A percentile compares a stretch with the other conserved stretches of the same genome.
Evolutionary conservation across 1,284 basidiomycete genomes (phyloP).

Genomic region (Puccinia polysora): DNA sequence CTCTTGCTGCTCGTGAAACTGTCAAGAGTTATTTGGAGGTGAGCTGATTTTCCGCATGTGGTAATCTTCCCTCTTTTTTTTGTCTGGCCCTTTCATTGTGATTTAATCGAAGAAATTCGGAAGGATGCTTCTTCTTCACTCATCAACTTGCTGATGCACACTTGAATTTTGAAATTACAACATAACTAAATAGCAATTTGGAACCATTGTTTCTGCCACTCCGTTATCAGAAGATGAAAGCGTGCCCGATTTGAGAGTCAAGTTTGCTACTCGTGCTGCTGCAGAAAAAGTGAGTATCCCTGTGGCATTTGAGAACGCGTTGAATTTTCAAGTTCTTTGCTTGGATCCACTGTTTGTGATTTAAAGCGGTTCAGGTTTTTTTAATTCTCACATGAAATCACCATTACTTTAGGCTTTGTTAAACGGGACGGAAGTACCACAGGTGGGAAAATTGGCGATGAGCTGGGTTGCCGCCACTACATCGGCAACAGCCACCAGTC

Average conservation of each 20-base stretch:
- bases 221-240: constrained; percentile 7
- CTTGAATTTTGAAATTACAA: not conserved
- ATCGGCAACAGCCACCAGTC: not conserved
- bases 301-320: not conserved
- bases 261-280: constrained; percentile 17
- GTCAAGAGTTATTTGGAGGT: constrained; percentile 25
- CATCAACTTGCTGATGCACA: not conserved
- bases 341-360: not conserved
- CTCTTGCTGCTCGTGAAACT: not conserved
- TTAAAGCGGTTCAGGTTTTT: not conserved
- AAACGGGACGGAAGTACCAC: constrained; percentile 23
- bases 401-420: constrained; percentile 16
- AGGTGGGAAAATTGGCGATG: constrained; percentile 25
- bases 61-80: not conserved
- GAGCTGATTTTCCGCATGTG: not conserved
- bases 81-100: not conserved
- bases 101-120: too few species aligned
- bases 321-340: not conserved
- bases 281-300: constrained; percentile 27
- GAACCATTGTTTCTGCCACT: constrained; percentile 5
- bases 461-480: constrained; percentile 2
- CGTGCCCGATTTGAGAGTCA: constrained; percentile 10
- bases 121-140: not conserved
- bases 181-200: constrained; percentile 29
- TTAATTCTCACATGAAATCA: not conserved